Evolutionary conservation across 768 basidiomycete genomes (phyloP), one percentile per base, ranked within the genome.

Genomic region (Lactarius quietus): DNA sequence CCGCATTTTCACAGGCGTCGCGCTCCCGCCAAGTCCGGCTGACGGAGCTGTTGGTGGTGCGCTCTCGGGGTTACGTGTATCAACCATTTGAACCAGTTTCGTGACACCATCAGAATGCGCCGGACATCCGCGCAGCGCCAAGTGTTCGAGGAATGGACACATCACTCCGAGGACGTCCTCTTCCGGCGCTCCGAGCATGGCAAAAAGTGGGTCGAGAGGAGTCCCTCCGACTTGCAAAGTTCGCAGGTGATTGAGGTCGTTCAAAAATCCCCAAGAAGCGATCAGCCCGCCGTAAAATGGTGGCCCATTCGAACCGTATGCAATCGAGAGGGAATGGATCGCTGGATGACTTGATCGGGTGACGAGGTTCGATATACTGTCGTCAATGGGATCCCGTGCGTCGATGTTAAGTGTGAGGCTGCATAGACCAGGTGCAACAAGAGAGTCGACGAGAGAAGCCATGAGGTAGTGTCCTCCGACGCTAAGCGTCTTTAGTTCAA

Each of bases 311-410:
- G 76, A 71, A 57, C 83, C 82, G 70, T 89, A 90, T 0, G 83
- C 85, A 63, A 92, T 80, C 3, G 85, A 83, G 64, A 92, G 82
- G 29, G 81, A 80, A 14, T 80, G 79, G 9, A 92, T 72, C 0
- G 82, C 79, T 0, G 89, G 86, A 41, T 81, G 77, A 33, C 79
- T 78, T 0, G 88, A 89, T 31, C 90, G 84, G 26, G 80, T 72
- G 33, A 89, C 78, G 52, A 92, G 81, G 59, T 78, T 78, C 17
- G 82, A 78, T 58, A 92, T 83, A n/a, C 82, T 81, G 54, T 91
- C 88, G 71, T 91, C 90, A 63, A 90, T 80, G 0, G 88, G 83
- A 67, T 90, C 88, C n/a, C 90, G 83, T 1, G 85, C 80, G 72
- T 91, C 89, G 65, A 92, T 83, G 72, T 91, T 88, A 53, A 92